A percentile compares a stretch with the other conserved stretches of the same genome.
Conservation (phyloP, 2,329 filamentous ascomycete species). For the Aspergillus calidoustus region DNA sequence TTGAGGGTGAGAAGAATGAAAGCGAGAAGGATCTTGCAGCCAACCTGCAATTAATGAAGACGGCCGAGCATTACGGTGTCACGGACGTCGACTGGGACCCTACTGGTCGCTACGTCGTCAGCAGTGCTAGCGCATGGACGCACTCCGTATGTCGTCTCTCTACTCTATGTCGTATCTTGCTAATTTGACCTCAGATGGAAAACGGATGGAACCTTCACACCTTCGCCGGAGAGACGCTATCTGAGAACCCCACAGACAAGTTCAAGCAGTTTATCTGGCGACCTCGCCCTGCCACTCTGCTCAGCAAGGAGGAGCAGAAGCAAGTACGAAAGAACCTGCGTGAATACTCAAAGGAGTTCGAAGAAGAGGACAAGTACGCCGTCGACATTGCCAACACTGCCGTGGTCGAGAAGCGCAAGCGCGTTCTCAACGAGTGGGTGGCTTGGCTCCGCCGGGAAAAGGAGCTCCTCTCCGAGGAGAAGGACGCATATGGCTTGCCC, state of each 20-base stretch:
- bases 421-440: constrained; percentile 84
- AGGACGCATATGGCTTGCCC: constrained; percentile 68
- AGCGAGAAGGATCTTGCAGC: constrained; percentile 91
- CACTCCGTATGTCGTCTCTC: constrained; percentile 68
- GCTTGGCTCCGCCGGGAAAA: constrained; percentile 78
- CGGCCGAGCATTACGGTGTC: constrained; percentile 92
- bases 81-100: constrained; percentile 99
- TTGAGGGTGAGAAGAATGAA: constrained; percentile 94
- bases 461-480: constrained; percentile 73
- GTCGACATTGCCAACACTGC: constrained; percentile 92
- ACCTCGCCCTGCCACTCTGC: constrained; percentile 85
- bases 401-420: constrained; percentile 84
- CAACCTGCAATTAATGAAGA: constrained; percentile 94
- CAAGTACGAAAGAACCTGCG: constrained; percentile 96
- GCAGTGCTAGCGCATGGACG: constrained; percentile 93
- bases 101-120: constrained; percentile 90
- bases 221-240: constrained; percentile 86
- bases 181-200: constrained; percentile 73
- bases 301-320: constrained; percentile 97
- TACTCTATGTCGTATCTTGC: constrained; percentile 11
- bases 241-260: constrained; percentile 90
- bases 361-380: constrained; percentile 91
- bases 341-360: constrained; percentile 93
- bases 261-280: constrained; percentile 99
- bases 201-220: constrained; percentile 99